Evolutionary conservation across 192 early-diverging fungal genomes (phyloP).

Genomic region (Chytriomyces confervae): DNA sequence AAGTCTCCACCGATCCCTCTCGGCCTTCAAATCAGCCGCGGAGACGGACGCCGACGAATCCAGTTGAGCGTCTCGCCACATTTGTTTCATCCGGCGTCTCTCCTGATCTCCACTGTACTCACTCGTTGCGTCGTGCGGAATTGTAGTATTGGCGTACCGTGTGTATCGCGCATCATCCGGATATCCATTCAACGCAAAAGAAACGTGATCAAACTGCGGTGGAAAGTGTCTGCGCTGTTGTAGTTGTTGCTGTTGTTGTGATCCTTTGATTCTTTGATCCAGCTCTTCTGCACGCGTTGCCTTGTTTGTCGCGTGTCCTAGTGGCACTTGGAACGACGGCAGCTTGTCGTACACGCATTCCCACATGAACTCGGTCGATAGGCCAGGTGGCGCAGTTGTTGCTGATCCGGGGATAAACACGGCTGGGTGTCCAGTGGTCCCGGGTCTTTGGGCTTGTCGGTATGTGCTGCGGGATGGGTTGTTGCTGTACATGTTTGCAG

Average conservation of each 20-base stretch:
- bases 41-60: background rate
- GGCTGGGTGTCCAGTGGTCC: background rate
- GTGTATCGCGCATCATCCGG: background rate
- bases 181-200: background rate
- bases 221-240: background rate
- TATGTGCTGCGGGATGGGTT: too few species aligned
- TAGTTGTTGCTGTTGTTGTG: background rate
- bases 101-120: background rate
- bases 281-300: background rate
- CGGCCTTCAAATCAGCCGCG: background rate
- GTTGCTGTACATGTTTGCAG: too few species aligned
- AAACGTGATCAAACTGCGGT: background rate
- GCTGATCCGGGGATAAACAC: background rate
- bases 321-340: background rate
- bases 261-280: background rate
- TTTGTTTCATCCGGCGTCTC: background rate
- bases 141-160: background rate
- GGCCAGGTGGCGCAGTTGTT: conserved; percentile 3
- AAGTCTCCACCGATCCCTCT: background rate
- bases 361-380: conserved; percentile 24
- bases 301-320: background rate
- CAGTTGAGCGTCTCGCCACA: background rate
- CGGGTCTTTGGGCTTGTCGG: too few species aligned
- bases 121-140: background rate
- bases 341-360: conserved; percentile 18